A percentile compares a stretch with the other conserved stretches of the same genome.
Evolutionary conservation across 1,284 basidiomycete species (phyloP).

Genomic region (Mycena citricolor): DNA sequence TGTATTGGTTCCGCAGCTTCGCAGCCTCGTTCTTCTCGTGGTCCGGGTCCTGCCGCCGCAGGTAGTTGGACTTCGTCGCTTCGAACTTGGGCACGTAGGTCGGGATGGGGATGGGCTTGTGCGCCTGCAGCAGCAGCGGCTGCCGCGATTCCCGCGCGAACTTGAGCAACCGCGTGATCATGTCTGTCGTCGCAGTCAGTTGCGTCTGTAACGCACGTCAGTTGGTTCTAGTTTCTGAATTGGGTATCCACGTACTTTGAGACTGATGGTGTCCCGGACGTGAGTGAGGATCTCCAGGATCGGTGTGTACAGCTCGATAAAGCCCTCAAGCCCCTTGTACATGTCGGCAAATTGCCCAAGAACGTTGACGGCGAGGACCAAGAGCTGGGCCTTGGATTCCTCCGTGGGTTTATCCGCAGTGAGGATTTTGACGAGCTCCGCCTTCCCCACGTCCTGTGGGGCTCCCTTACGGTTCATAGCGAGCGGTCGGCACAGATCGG

Average conservation of each 20-base stretch:
- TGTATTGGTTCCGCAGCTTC: slow-evolving; percentile 88
- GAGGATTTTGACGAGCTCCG: slow-evolving; percentile 50
- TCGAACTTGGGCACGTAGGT: slow-evolving; percentile 96
- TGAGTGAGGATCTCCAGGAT: slow-evolving; percentile 58
- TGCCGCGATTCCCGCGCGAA: slow-evolving; percentile 72
- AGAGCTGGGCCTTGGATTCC: slow-evolving; percentile 67
- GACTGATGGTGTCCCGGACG: slow-evolving; percentile 45
- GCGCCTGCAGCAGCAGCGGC: slow-evolving; percentile 86
- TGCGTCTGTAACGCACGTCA: slow-evolving; percentile 45
- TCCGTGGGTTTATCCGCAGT: slow-evolving; percentile 40
- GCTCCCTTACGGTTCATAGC: slow-evolving; percentile 42
- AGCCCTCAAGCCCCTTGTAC: slow-evolving; percentile 78
- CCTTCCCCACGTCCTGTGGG: slow-evolving; percentile 39
- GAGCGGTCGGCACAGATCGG: slow-evolving; percentile 43
- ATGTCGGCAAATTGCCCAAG: slow-evolving; percentile 68
- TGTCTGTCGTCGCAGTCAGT: slow-evolving; percentile 43
- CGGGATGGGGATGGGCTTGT: slow-evolving; percentile 95
- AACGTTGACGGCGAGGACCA: slow-evolving; percentile 63
- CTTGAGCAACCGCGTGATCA: slow-evolving; percentile 64
- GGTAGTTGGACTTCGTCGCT: slow-evolving; percentile 75
- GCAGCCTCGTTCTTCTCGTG: slow-evolving; percentile 84
- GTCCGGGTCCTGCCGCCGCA: slow-evolving; percentile 88
- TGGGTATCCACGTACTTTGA: slow-evolving; percentile 52
- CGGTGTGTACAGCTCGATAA: slow-evolving; percentile 82
- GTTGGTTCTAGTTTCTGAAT: slow-evolving; percentile 2